Conservation (phyloP, 2,329 filamentous ascomycete genomes). For the Exophiala mesophila region DNA sequence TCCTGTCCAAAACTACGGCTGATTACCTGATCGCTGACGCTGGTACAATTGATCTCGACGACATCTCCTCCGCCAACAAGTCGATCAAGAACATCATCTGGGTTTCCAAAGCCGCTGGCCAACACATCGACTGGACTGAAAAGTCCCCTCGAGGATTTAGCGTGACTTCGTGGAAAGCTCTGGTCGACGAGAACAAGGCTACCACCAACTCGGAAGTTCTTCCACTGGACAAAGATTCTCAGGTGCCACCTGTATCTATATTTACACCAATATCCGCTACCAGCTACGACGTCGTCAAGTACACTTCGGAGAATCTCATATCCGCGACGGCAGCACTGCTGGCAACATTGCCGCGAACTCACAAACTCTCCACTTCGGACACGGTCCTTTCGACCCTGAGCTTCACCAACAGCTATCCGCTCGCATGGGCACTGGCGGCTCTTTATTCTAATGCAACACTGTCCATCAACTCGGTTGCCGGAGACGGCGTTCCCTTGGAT, state of each 20-base stretch:
- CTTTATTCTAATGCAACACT: conserved; percentile 80
- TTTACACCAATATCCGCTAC: conserved; percentile 38
- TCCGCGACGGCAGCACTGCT: conserved; percentile 76
- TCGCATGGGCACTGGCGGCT: conserved; percentile 74
- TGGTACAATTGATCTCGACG: conserved; percentile 76
- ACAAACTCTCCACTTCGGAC: conserved; percentile 70
- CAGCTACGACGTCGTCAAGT: conserved; percentile 69
- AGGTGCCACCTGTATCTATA: conserved; percentile 42
- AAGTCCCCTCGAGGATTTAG: conserved; percentile 75
- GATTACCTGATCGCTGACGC: conserved; percentile 81
- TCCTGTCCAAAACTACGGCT: conserved; percentile 68
- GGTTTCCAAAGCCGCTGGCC: conserved; percentile 86
- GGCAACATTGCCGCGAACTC: conserved; percentile 66
- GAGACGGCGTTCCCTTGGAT: conserved; percentile 67
- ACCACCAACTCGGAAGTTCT: conserved; percentile 61
- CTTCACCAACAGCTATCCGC: conserved; percentile 71
- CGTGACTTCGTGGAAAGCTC: conserved; percentile 88
- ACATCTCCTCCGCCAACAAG: conserved; percentile 63
- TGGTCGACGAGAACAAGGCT: conserved; percentile 65
- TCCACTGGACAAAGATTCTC: conserved; percentile 50
- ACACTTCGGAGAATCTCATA: conserved; percentile 80
- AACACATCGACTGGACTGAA: conserved; percentile 85
- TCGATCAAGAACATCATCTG: conserved; percentile 75
- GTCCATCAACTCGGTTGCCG: conserved; percentile 82
- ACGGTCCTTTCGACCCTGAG: conserved; percentile 80